Evolutionary conservation across 768 basidiomycete genomes (phyloP), one percentile per base, ranked within the genome.

Genomic region (Tephrocybe sp.): DNA sequence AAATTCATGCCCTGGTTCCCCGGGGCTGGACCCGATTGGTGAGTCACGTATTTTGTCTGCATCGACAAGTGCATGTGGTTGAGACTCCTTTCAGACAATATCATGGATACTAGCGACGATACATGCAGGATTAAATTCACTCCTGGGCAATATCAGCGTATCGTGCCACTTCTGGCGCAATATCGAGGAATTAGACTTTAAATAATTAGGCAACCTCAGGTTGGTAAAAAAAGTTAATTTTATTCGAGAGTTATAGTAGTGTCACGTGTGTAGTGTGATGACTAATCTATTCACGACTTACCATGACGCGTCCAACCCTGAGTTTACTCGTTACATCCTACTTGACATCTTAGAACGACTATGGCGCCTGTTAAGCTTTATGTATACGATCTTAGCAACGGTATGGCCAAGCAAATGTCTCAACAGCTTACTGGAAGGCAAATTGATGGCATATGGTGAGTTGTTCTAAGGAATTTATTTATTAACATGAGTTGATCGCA

Each of bases 401-500:
- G 94, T 34, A 74, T 95, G 59, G 94, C 92, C 5, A 76, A 77
- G 46, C 79, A 83, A 52, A 69, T 97, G 29, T 94, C 92, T 5
- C 69, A 76, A 40, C 87, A 88, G 65, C 74, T 97, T 33, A 88
- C 88, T 0, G 94, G 94, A 4, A 79, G 82, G 45, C 91, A 94
- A 66, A 91, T 97, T 45, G 91, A 97, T 54, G 94, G 94, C 0
- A 83, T 98, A 45, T 98, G 94, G 94, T 91, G 23, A n/a, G 56
- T 47, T 21, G 23, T 34, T 19, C 22, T 47, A 27, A 25, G 31
- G 33, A 47, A 34, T 29, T 38, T n/a, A 19, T 46, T 40, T 30
- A 19, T 8, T 40, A 37, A 29, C 39, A 49, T 22, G n/a, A 23
- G 36, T 30, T 46, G 54, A 47, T 52, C 40, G 6, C 44, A 10